Conservation (phyloP, 2,329 filamentous ascomycete genomes). For the Arthrinium puccinioides region DNA sequence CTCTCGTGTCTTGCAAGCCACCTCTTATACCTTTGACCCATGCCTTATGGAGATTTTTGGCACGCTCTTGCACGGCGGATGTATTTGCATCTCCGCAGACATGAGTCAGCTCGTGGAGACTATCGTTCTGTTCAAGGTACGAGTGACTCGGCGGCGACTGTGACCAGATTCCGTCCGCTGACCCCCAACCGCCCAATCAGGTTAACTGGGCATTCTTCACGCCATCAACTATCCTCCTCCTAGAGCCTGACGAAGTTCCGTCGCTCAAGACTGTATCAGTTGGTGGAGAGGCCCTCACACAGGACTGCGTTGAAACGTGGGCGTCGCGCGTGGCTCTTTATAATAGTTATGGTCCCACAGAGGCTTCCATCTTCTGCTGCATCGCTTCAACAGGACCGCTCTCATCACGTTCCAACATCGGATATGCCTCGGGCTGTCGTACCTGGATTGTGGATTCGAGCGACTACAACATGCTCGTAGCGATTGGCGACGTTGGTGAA, state of each 20-base stretch:
- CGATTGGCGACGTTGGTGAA: slow-evolving; percentile 6
- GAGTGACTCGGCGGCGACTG: neutral
- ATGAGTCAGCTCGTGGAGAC: neutral
- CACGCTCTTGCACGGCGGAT: slow-evolving; percentile 2
- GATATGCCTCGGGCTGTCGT: neutral
- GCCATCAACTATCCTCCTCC: neutral
- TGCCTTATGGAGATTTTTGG: slow-evolving; percentile 3
- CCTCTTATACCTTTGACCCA: slow-evolving; percentile 6
- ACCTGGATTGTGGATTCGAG: slow-evolving; percentile 6
- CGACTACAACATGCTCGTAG: slow-evolving; percentile 2
- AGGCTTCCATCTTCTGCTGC: neutral
- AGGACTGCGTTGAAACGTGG: slow-evolving; percentile 6
- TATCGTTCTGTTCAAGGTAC: neutral
- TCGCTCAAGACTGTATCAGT: neutral
- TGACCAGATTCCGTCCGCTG: neutral
- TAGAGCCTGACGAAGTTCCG: neutral
- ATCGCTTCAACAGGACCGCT: neutral
- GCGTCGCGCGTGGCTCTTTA: slow-evolving; percentile 2
- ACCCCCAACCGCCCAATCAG: neutral
- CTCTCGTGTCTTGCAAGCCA: slow-evolving; percentile 19
- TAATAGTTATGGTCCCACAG: slow-evolving; percentile 3
- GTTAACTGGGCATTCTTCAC: neutral
- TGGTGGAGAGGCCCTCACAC: slow-evolving; percentile 16
- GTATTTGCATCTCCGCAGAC: slow-evolving; percentile 4
- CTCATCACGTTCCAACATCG: neutral